Conservation (phyloP, 1,284 basidiomycete genomes). For the Xerocomus nothofagi region DNA sequence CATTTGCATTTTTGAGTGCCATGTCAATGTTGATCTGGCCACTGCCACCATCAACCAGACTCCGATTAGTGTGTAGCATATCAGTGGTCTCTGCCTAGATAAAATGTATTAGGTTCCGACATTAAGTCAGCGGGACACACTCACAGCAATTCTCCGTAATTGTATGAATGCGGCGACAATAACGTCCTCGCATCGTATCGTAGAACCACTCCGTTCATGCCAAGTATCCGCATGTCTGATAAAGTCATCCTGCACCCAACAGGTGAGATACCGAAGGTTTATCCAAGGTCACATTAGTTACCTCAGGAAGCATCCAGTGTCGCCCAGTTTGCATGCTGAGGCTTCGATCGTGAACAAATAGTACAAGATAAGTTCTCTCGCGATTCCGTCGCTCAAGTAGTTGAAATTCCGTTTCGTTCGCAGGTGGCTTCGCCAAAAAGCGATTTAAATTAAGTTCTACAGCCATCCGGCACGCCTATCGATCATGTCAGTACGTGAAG, state of each 20-base stretch:
- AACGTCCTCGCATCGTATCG: slow-evolving; percentile 73
- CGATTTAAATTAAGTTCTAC: slow-evolving; percentile 77
- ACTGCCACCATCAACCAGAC: slow-evolving; percentile 44
- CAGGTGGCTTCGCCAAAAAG: slow-evolving; percentile 52
- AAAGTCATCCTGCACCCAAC: slow-evolving; percentile 53
- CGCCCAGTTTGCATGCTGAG: slow-evolving; percentile 80
- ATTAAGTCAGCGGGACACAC: slow-evolving; percentile 27
- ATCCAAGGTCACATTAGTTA: slow-evolving; percentile 17
- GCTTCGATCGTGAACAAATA: slow-evolving; percentile 81
- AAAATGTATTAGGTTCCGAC: slow-evolving; percentile 9
- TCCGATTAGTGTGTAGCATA: slow-evolving; percentile 59
- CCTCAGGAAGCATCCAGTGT: slow-evolving; percentile 81
- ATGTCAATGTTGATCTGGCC: slow-evolving; percentile 69
- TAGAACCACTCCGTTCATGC: slow-evolving; percentile 60
- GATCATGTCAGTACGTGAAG: slow-evolving; percentile 13
- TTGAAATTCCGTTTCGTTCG: slow-evolving; percentile 62
- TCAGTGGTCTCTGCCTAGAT: slow-evolving; percentile 73
- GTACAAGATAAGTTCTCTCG: slow-evolving; percentile 78
- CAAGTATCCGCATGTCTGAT: slow-evolving; percentile 64
- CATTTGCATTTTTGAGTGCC: slow-evolving; percentile 67
- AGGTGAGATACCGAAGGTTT: slow-evolving; percentile 8
- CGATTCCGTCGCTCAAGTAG: slow-evolving; percentile 73
- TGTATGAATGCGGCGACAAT: slow-evolving; percentile 74
- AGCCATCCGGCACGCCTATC: slow-evolving; percentile 80
- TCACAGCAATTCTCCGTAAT: slow-evolving; percentile 70